phyloP scores from a whole-genome alignment of 129 eudicot genomes.

The Chrysanthemum lavandulifolium region DNA sequence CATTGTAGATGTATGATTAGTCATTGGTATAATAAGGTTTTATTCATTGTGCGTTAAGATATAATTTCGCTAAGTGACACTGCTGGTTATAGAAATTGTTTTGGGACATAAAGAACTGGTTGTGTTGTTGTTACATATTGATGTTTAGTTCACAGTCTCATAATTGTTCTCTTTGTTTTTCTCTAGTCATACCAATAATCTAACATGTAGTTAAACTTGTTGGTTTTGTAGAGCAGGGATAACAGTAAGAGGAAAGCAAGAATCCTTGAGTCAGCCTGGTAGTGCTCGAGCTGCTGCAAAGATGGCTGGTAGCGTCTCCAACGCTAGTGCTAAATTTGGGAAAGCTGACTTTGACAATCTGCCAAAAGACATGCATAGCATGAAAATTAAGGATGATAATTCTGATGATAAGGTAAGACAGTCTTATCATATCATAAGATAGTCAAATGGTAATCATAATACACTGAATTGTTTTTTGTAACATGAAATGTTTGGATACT shows the following conservation, averaged over 20 bases:
- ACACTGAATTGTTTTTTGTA: neutral
- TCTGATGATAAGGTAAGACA: conserved; percentile 53
- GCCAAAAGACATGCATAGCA: conserved; percentile 61
- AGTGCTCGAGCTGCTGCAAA: conserved; percentile 46
- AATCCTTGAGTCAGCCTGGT: conserved; percentile 36
- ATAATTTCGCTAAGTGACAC: too few relatives aligned
- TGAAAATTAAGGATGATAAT: conserved; percentile 66
- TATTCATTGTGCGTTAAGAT: too few relatives aligned
- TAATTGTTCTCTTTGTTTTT: too few relatives aligned
- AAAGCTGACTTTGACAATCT: conserved; percentile 56
- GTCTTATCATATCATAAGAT: neutral
- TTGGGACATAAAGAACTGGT: too few relatives aligned
- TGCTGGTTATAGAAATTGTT: too few relatives aligned
- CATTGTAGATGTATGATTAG: too few relatives aligned
- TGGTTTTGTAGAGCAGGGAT: conserved; percentile 54
- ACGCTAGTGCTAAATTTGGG: conserved; percentile 36
- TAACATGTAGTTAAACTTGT: neutral
- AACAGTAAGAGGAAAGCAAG: conserved; percentile 51
- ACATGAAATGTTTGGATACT: conserved; percentile 4
- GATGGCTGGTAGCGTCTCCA: conserved; percentile 51
- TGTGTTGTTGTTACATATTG: too few relatives aligned
- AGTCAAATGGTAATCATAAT: neutral
- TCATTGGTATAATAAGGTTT: too few relatives aligned
- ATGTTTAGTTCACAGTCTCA: too few relatives aligned
- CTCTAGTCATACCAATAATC: too few relatives aligned